Base-by-base conservation (phyloP, 2,329 filamentous ascomycete species). In the Diaporthe eres region DNA sequence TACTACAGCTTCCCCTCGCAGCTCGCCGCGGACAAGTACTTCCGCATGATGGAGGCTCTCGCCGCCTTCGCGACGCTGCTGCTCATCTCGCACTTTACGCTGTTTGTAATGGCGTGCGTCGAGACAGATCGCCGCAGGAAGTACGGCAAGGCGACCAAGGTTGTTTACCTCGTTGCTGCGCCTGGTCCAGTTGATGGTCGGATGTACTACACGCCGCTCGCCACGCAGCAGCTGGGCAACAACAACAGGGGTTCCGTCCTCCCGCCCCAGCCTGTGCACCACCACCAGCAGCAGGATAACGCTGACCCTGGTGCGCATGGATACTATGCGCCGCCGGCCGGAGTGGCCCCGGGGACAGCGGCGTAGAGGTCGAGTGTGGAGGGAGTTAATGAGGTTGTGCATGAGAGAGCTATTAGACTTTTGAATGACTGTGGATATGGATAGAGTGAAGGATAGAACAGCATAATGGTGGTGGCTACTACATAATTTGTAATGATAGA, bases 101-200 rank as follows among this genome's bases (percentile, higher is more conserved):
- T 79, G 3, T 79, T 79, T 22, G 74, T 79, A 5, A 73, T 78
- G 37, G 76, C 76, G 15, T 79, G 78, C 60, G 51, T 79, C 71
- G 78, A 79, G 71, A 74, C 74, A 53, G 65, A 79, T 76, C 74
- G 75, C 19, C 53, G 78, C 28, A 74, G 77, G 47, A 77, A 70
- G 44, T 39, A 63, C 37, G 71, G 57, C 49, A 76, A 51, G 70
- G 31, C 12, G 49, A 74, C 70, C 8, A 39, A 60, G 57, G 65
- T 75, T 17, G 76, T 77, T 1, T 77, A 77, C 37, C 28, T 77
- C 13, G 47, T 77, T 4, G 76, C 76, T 4, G 12, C 47, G 17
- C 39, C 60, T 9, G 65, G 39, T 2, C 63, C 76, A 3, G 34
- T 25, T 17, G 68, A 77, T 34, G 76, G 76, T 3, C n/a, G 68